These are phyloP conservation scores for Jacaranda copaia DNA, from an alignment of 257 asterid species.

Conservation along the genomic window DNA sequence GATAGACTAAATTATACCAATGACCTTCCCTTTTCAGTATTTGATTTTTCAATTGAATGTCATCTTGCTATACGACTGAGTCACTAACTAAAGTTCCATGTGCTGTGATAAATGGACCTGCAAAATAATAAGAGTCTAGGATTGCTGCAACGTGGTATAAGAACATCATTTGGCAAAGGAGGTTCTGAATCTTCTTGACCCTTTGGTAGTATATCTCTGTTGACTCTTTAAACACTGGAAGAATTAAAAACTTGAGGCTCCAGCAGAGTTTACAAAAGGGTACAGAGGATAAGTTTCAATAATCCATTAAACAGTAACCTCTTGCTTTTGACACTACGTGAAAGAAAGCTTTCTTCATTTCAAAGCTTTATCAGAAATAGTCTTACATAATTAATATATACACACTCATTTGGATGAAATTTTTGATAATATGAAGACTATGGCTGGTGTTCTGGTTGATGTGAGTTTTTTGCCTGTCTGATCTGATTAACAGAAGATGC, in stretches of 20 bases:
- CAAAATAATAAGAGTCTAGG: slow-evolving; percentile 13
- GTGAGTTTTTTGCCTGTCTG: neutral
- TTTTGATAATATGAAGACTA: neutral
- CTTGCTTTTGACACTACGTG: neutral
- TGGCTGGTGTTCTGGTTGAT: slow-evolving; percentile 18
- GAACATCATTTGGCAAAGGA: slow-evolving; percentile 19
- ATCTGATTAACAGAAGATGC: slow-evolving; percentile 18
- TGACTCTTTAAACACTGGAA: slow-evolving; percentile 10
- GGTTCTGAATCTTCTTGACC: slow-evolving; percentile 18
- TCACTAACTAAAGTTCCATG: slow-evolving; percentile 14
- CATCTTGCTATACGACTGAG: slow-evolving; percentile 16
- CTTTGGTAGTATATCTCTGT: slow-evolving; percentile 2
- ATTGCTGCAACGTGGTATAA: neutral
- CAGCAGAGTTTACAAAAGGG: neutral
- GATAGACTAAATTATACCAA: neutral
- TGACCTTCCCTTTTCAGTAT: neutral
- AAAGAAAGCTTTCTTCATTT: slow-evolving; percentile 22
- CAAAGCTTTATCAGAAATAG: slow-evolving; percentile 14
- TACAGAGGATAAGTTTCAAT: slow-evolving; percentile 8
- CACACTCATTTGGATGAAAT: neutral
- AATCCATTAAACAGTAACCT: slow-evolving; percentile 16
- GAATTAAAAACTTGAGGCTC: slow-evolving; percentile 10
- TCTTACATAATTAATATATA: neutral
- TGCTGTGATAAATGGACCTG: slow-evolving; percentile 18
- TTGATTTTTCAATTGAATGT: slow-evolving; percentile 9